Evolutionary conservation across 1,284 basidiomycete species (phyloP).

Genomic region (Tausonia pullulans): DNA sequence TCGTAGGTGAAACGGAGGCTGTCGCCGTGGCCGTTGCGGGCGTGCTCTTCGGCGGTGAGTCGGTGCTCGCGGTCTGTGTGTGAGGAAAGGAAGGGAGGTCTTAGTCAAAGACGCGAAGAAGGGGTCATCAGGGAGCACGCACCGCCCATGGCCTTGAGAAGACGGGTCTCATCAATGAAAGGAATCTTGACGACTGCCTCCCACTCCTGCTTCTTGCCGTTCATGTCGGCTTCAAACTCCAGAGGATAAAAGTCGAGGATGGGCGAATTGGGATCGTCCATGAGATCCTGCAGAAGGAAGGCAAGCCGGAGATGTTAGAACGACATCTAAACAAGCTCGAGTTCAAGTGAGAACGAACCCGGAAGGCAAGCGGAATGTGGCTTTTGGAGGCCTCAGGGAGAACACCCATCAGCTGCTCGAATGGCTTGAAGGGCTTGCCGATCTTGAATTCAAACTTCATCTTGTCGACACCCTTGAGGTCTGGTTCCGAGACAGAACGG

Average conservation of each 20-base stretch:
- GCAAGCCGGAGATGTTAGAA: neutral
- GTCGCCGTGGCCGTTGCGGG: slow-evolving; percentile 64
- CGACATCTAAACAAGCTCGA: slow-evolving; percentile 5
- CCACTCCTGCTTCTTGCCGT: slow-evolving; percentile 98
- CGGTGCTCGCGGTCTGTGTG: slow-evolving; percentile 57
- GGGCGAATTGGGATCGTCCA: slow-evolving; percentile 73
- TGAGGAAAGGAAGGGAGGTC: neutral
- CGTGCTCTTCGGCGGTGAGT: slow-evolving; percentile 63
- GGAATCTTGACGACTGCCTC: slow-evolving; percentile 98
- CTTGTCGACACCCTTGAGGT: slow-evolving; percentile 61
- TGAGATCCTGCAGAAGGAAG: slow-evolving; percentile 54
- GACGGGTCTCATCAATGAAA: slow-evolving; percentile 77
- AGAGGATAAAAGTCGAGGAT: slow-evolving; percentile 91
- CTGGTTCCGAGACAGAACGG: slow-evolving; percentile 34
- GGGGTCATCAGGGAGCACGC: slow-evolving; percentile 23
- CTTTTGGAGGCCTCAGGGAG: slow-evolving; percentile 79
- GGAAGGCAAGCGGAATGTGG: slow-evolving; percentile 74
- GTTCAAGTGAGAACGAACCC: slow-evolving; percentile 40
- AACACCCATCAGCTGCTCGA: slow-evolving; percentile 97
- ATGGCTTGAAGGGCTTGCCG: slow-evolving; percentile 84
- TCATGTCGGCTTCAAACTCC: slow-evolving; percentile 85
- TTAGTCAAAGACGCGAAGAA: neutral
- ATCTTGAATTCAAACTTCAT: slow-evolving; percentile 78
- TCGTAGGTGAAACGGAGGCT: slow-evolving; percentile 71
- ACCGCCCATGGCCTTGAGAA: slow-evolving; percentile 75